phyloP scores from a whole-genome alignment of 2,329 filamentous ascomycete genomes.

The Penicillium sp. region DNA sequence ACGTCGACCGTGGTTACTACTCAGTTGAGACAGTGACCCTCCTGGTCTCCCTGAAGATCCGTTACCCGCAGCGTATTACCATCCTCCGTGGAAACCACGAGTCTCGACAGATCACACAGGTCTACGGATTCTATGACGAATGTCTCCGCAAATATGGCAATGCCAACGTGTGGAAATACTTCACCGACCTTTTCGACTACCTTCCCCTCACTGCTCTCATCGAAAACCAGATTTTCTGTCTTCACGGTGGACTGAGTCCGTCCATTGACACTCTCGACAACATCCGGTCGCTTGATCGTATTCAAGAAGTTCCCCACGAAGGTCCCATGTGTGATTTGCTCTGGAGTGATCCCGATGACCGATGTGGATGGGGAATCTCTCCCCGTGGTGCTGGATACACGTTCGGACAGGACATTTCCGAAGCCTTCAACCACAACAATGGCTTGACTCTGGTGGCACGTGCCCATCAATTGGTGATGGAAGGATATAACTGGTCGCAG shows the following conservation, averaged over 20 bases:
- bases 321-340: constrained; percentile 96
- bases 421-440: constrained; percentile 99
- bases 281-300: constrained; percentile 86
- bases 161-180: constrained; percentile 98
- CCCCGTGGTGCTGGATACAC: constrained; percentile 91
- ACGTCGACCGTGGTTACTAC: constrained; percentile 97
- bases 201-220: constrained; percentile 93
- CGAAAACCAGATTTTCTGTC: constrained; percentile 98
- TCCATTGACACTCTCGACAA: constrained; percentile 93
- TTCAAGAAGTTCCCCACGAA: constrained; percentile 96
- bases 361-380: constrained; percentile 91
- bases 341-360: constrained; percentile 96
- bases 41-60: constrained; percentile 91
- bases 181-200: constrained; percentile 97
- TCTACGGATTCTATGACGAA: constrained; percentile 99
- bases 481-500: constrained; percentile 99
- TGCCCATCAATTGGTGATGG: constrained; percentile 98
- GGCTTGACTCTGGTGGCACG: constrained; percentile 88
- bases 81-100: constrained; percentile 98
- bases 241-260: constrained; percentile 93
- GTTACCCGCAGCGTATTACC: constrained; percentile 95
- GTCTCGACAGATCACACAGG: constrained; percentile 95
- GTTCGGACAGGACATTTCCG: constrained; percentile 92
- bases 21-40: constrained; percentile 96
- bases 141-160: constrained; percentile 98